phyloP scores from a whole-genome alignment of 306 rosid genomes.

The Corylus avellana region DNA sequence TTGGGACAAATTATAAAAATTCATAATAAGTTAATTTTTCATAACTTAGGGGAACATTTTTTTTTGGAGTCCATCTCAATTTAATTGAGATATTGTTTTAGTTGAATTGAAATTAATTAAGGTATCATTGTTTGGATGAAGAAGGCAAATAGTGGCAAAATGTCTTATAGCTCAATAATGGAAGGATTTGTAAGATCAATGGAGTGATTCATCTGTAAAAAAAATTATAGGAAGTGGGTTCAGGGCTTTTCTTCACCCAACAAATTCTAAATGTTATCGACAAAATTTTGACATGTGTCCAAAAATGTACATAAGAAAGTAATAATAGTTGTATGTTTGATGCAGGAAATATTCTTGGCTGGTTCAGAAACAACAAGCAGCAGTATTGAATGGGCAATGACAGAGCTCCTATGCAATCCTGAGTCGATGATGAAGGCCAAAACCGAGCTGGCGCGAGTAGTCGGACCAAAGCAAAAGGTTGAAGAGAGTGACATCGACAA shows the following conservation, averaged over 20 bases:
- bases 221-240: no score
- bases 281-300: no score
- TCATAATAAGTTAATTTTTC: no score
- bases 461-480: constrained; percentile 29
- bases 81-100: not conserved
- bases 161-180: no score
- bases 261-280: no score
- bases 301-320: not conserved
- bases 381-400: constrained; percentile 56
- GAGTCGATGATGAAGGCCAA: constrained; percentile 33
- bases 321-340: not conserved
- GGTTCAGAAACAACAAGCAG: constrained; percentile 64
- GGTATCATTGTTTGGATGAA: not conserved
- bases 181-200: no score
- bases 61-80: not conserved
- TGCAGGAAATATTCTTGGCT: constrained; percentile 59
- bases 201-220: no score
- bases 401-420: constrained; percentile 40
- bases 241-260: no score
- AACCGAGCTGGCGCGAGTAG: constrained; percentile 36
- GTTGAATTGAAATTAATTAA: not conserved
- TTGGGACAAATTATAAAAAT: no score
- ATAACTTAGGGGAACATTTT: no score
- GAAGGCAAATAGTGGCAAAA: not conserved
- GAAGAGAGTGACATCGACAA: constrained; percentile 60